Base-by-base conservation (phyloP, 2,329 filamentous ascomycete genomes). In the Penicillium sp. region DNA sequence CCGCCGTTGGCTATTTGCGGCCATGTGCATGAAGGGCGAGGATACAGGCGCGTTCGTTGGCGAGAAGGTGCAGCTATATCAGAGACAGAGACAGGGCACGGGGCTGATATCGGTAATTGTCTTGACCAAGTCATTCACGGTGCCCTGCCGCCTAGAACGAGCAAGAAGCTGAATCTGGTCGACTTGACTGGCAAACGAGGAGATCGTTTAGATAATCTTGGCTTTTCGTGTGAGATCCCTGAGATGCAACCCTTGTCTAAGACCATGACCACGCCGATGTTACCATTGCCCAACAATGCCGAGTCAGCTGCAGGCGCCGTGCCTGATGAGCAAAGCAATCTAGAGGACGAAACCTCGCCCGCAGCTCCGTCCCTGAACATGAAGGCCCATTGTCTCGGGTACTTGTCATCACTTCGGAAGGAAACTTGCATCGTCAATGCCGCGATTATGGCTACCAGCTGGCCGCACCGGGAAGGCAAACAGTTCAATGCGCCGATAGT, bases 391-490 rank as follows among this genome's bases (percentile, higher is more conserved):
- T 24, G 3, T 39, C 44, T 64, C 19, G 45, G 45, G 43, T 33
- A 42, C 23, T 40, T 53, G 43, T 62, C 66, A 57, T 62, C 51
- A 58, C 74, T 78, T 42, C 79, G 84, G 62, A 77, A 69, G 55
- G 88, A 93, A 75, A 94, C 90, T 1, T 92, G 87, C 67, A 77
- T 95, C 49, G 82, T 94, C 62, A 95, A 96, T 74, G 89, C 89
- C 24, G 86, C 90, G 18, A 86, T 92, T 58, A 83, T 89, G 79
- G 85, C 85, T 39, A 86, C 80, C 19, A 86, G 83, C 56, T 87
- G 84, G 73, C 87, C 87, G 46, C 85, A 88, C 59, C 65, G 54
- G 28, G 78, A 74, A 1, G 84, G 84, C 14, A 89, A 87, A 70
- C 79, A 74, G 57, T 86, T 89, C 73, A 86, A 92, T 72, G 90